A percentile compares a stretch with the other conserved stretches of the same genome.
These are phyloP conservation scores for Grifola frondosa DNA, from an alignment of 1,284 basidiomycete genomes.

Conservation along the genomic window DNA sequence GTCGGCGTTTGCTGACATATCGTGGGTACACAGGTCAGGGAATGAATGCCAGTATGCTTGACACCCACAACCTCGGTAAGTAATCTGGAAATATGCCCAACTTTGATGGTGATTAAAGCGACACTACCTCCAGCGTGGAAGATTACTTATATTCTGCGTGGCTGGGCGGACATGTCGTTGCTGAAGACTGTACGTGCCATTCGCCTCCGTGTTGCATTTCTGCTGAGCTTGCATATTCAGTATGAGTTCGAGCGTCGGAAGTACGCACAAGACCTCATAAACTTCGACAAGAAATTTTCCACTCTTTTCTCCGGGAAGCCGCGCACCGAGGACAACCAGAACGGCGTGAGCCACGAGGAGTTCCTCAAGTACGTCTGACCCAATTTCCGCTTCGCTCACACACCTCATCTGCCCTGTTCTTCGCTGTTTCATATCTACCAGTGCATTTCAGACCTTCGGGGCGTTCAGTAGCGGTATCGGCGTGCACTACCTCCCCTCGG, in stretches of 20 bases:
- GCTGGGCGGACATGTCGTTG: constrained; percentile 64
- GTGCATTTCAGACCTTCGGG: constrained; percentile 58
- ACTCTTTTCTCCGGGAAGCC: constrained; percentile 78
- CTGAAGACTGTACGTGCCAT: constrained; percentile 65
- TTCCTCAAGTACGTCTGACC: constrained; percentile 49
- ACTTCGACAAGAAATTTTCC: constrained; percentile 77
- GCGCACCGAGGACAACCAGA: constrained; percentile 49
- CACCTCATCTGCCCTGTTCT: not conserved
- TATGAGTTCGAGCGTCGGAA: constrained; percentile 72
- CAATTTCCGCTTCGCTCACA: not conserved
- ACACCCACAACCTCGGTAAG: constrained; percentile 73
- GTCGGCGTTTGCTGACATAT: not conserved
- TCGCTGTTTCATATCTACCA: constrained; percentile 20
- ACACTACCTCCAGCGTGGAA: constrained; percentile 84
- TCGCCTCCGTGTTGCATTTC: constrained; percentile 2
- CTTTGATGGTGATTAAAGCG: too few relatives aligned
- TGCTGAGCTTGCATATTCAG: constrained; percentile 31
- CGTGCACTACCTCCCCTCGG: constrained; percentile 59
- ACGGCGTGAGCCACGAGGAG: constrained; percentile 67
- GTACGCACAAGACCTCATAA: constrained; percentile 79
- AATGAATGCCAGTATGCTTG: constrained; percentile 80
- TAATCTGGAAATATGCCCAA: too few relatives aligned
- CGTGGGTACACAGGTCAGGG: constrained; percentile 54
- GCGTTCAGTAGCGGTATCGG: constrained; percentile 65
- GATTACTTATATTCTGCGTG: constrained; percentile 67